Percentiles rank a stretch among this genome's conserved stretches.
phyloP scores from a whole-genome alignment of 2,329 filamentous ascomycete species.

The Leptographium flavum region DNA sequence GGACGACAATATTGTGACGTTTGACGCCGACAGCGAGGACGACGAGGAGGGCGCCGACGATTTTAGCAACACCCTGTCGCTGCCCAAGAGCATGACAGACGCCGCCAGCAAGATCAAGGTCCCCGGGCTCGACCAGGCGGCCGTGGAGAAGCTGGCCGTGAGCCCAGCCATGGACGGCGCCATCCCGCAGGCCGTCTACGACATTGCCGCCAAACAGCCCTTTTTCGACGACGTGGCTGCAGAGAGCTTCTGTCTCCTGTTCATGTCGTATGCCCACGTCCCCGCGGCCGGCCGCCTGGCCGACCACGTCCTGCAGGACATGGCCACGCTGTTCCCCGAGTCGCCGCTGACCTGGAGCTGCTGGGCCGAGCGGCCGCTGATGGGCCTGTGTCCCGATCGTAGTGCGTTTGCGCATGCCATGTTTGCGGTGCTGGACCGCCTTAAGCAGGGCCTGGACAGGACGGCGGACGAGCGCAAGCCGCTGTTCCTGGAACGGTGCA shows the following conservation, averaged over 20 bases:
- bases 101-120: constrained; percentile 14
- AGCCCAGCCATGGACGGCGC: constrained; percentile 85
- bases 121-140: constrained; percentile 33
- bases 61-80: constrained; percentile 27
- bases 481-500: neutral
- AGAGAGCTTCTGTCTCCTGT: constrained; percentile 68
- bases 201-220: constrained; percentile 67
- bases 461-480: constrained; percentile 26
- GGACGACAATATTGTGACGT: constrained; percentile 29
- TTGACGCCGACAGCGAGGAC: constrained; percentile 31
- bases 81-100: constrained; percentile 29
- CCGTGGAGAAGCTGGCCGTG: constrained; percentile 41
- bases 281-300: constrained; percentile 52
- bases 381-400: constrained; percentile 48
- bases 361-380: constrained; percentile 54
- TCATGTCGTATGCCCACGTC: constrained; percentile 50
- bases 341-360: constrained; percentile 54
- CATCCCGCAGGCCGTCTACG: constrained; percentile 85
- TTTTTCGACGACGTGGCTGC: constrained; percentile 52
- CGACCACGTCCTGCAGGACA: constrained; percentile 54
- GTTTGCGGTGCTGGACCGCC: constrained; percentile 44
- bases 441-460: constrained; percentile 37
- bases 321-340: constrained; percentile 45
- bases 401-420: constrained; percentile 61
- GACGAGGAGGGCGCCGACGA: constrained; percentile 29